These are phyloP conservation scores for Tetrapisispora arboricola DNA, from an alignment of 805 yeast genomes.

Conservation along the genomic window DNA sequence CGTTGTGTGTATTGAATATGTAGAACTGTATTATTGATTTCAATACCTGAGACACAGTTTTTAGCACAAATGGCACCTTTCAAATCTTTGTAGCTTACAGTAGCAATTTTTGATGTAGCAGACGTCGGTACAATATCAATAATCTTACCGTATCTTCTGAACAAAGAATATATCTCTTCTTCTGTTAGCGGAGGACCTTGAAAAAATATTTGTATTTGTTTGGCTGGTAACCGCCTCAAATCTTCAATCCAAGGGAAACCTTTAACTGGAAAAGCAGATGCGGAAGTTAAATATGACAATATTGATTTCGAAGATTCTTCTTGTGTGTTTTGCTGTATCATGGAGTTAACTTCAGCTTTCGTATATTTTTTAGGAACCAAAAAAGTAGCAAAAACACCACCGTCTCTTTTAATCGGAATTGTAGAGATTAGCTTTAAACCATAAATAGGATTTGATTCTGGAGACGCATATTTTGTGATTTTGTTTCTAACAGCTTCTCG, in stretches of 20 bases:
- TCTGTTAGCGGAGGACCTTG: slow-evolving; percentile 78
- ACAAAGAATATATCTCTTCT: slow-evolving; percentile 59
- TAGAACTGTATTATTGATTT: slow-evolving; percentile 49
- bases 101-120: slow-evolving; percentile 38
- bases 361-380: slow-evolving; percentile 43
- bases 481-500: slow-evolving; percentile 33
- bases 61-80: slow-evolving; percentile 77
- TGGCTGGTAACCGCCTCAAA: slow-evolving; percentile 63
- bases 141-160: slow-evolving; percentile 82
- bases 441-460: slow-evolving; percentile 29
- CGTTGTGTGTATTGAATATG: slow-evolving; percentile 65
- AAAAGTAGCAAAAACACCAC: slow-evolving; percentile 86
- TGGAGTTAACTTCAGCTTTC: slow-evolving; percentile 42
- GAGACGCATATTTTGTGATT: slow-evolving; percentile 33
- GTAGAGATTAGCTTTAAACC: slow-evolving; percentile 45
- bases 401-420: slow-evolving; percentile 69
- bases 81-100: slow-evolving; percentile 43
- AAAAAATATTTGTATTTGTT: slow-evolving; percentile 52
- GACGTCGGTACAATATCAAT: slow-evolving; percentile 56
- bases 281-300: slow-evolving; percentile 37
- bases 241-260: slow-evolving; percentile 98
- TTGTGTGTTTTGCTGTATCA: slow-evolving; percentile 39
- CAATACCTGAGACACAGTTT: slow-evolving; percentile 79
- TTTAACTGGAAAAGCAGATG: slow-evolving; percentile 60
- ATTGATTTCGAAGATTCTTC: slow-evolving; percentile 30